A percentile compares a stretch with the other conserved stretches of the same genome.
Evolutionary conservation across 2,329 filamentous ascomycete genomes (phyloP).

Genomic region (Emericellopsis atlantica): DNA sequence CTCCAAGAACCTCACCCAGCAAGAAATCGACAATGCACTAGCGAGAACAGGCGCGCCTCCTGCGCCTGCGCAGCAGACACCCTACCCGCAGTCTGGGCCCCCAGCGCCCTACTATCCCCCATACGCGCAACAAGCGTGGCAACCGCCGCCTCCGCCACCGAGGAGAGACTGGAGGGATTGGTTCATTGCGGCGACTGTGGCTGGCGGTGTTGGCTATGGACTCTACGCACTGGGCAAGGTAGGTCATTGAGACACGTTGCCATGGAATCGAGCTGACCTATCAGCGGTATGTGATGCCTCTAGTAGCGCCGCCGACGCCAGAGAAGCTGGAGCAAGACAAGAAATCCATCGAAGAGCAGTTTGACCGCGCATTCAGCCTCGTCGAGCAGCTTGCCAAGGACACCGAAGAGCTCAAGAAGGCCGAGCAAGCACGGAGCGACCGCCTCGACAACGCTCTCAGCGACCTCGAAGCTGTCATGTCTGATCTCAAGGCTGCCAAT

Average conservation of each 20-base stretch:
- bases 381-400: slow-evolving; percentile 88
- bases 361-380: slow-evolving; percentile 80
- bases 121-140: slow-evolving; percentile 43
- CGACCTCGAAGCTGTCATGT: slow-evolving; percentile 75
- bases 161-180: slow-evolving; percentile 93
- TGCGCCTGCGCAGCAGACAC: slow-evolving; percentile 13
- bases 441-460: slow-evolving; percentile 68
- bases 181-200: slow-evolving; percentile 98
- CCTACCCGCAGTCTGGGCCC: slow-evolving; percentile 26
- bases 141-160: slow-evolving; percentile 47
- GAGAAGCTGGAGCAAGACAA: slow-evolving; percentile 94
- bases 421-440: slow-evolving; percentile 74
- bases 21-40: slow-evolving; percentile 82
- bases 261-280: neutral
- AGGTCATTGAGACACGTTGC: slow-evolving; percentile 7
- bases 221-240: slow-evolving; percentile 82
- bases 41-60: slow-evolving; percentile 51
- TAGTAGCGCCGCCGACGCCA: slow-evolving; percentile 86
- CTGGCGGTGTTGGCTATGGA: slow-evolving; percentile 80
- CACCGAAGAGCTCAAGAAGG: slow-evolving; percentile 74
- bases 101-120: slow-evolving; percentile 32
- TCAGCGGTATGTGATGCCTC: slow-evolving; percentile 81
- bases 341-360: slow-evolving; percentile 80
- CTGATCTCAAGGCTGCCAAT: slow-evolving; percentile 69
- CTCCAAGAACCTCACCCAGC: slow-evolving; percentile 93